phyloP scores from a whole-genome alignment of 495 filamentous ascomycete species.

The Penicillium paradoxum region DNA sequence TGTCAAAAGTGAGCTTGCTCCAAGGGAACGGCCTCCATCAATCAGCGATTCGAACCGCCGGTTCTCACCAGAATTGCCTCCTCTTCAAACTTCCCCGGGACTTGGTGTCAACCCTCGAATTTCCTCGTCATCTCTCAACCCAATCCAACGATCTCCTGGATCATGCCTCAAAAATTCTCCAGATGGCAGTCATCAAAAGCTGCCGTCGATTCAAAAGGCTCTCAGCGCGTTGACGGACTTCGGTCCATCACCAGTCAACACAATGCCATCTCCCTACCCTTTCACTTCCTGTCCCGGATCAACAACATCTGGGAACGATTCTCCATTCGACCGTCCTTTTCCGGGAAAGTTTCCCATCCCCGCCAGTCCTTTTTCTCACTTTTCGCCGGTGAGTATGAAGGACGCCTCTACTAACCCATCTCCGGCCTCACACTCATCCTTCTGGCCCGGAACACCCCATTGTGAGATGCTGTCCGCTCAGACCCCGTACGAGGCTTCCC shows the following conservation, averaged over 20 bases:
- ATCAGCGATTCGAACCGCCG: neutral
- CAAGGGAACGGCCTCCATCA: neutral
- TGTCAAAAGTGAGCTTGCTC: neutral
- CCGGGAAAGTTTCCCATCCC: conserved; percentile 26
- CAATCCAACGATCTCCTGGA: conserved; percentile 6
- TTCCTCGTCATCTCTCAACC: conserved; percentile 13
- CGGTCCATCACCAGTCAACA: conserved; percentile 10
- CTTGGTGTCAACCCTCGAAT: conserved; percentile 6
- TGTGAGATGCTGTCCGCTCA: conserved; percentile 20
- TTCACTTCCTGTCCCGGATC: conserved; percentile 19
- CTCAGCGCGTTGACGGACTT: conserved; percentile 28
- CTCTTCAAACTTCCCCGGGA: conserved; percentile 4
- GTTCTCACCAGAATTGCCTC: neutral
- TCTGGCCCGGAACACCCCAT: conserved; percentile 26
- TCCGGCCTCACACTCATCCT: conserved; percentile 30
- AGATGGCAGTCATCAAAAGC: conserved; percentile 32
- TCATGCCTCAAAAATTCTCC: conserved; percentile 34
- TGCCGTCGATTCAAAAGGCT: conserved; percentile 43
- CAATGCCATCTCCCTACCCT: conserved; percentile 20
- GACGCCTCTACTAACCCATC: conserved; percentile 38
- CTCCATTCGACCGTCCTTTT: conserved; percentile 29
- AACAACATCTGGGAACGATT: conserved; percentile 33
- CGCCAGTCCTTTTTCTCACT: conserved; percentile 37
- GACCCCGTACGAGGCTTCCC: conserved; percentile 26
- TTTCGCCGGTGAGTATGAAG: conserved; percentile 38